These are phyloP conservation scores for Vinca minor DNA, from an alignment of 257 asterid species.

Conservation along the genomic window DNA sequence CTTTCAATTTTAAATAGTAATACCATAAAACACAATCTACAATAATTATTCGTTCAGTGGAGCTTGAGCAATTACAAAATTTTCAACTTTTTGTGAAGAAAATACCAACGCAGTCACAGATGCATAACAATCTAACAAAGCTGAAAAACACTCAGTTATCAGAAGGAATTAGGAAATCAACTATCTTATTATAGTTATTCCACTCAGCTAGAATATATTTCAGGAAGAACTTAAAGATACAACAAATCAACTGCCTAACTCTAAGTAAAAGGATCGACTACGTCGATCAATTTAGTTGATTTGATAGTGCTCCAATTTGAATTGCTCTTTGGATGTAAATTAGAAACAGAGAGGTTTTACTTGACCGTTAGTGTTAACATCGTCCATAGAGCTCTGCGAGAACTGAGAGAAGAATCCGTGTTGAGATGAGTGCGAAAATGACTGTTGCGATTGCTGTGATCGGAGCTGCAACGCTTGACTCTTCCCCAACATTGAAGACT, in stretches of 20 bases:
- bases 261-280: neutral
- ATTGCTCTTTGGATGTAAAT: neutral
- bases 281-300: neutral
- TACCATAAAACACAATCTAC: neutral
- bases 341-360: conserved; percentile 18
- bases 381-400: conserved; percentile 79
- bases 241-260: neutral
- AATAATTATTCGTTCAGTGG: neutral
- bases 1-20: conserved; percentile 1
- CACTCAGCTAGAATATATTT: neutral
- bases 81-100: neutral
- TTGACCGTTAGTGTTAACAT: conserved; percentile 54
- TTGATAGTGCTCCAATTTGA: neutral
- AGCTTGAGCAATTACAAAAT: neutral
- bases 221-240: neutral
- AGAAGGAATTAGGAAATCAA: no score
- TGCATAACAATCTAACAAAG: no score
- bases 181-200: no score
- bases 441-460: conserved; percentile 58
- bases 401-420: conserved; percentile 72
- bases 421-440: conserved; percentile 84
- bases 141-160: neutral
- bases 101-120: neutral
- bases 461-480: conserved; percentile 43
- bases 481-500: conserved; percentile 50